Evolutionary conservation across 495 filamentous ascomycete species (phyloP), one percentile per base, ranked within the genome.

Genomic region (Daldinia loculata): DNA sequence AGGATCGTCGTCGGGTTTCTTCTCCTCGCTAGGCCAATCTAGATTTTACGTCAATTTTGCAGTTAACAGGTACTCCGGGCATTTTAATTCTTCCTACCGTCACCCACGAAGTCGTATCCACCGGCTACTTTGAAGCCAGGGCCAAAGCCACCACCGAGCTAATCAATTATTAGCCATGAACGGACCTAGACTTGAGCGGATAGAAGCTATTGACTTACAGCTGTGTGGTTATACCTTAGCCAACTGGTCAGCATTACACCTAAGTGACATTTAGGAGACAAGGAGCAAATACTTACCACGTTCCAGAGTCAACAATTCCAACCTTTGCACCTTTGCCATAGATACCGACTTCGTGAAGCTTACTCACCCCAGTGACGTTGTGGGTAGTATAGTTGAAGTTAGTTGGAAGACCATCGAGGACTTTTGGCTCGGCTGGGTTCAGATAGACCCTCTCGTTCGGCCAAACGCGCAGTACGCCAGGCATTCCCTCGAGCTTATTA

Each of bases 131-230:
- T 78, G 61, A 77, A 82, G 15, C 74, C 79, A 24, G 74, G 59
- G n/a, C 81, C 81, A 56, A 81, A 72, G 2, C 78, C 80, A 26
- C 81, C 81, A 24, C 81, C 81, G 17, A 83, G 76, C 56, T 71
- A 61, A 17, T 36, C 70, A 53, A 22, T 60, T 55, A 29, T 32
- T 63, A 45, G 67, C 67, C 0, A 17, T 39, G 19, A 52, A 11
- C 3, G 43, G 19, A 22, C 43, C 11, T 22, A 12, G n/a, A 11
- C 32, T 11, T 12, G 9, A 34, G 32, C 9, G 11, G 32, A 34
- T 34, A 12, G 32, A 11, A 34, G 9, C 43, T 22, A 11, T 48
- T 22, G 2, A 22, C 43, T 22, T 48, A 48, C 43, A 22, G 43
- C 43, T 19, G 43, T 48, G 19, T 48, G 43, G 8, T 22, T 22